Evolutionary conservation across 73 alveolate species (phyloP).

Genomic region (Paramecium biaurelia): DNA sequence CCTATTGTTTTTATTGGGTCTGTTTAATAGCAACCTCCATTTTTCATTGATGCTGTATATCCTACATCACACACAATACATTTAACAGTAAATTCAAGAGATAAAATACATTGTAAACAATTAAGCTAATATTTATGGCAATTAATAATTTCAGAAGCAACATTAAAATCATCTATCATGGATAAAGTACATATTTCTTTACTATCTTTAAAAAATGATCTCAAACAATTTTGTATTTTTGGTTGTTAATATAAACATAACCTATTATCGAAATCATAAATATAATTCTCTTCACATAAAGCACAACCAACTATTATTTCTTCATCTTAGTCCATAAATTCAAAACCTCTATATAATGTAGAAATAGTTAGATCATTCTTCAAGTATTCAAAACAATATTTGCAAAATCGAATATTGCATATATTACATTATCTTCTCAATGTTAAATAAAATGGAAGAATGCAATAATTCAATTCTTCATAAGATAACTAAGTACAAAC

Average conservation of each 20-base stretch:
- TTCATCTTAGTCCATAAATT: background rate
- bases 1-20: background rate
- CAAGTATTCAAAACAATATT: background rate
- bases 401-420: background rate
- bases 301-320: background rate
- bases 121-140: background rate
- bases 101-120: background rate
- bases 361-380: background rate
- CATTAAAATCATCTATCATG: background rate
- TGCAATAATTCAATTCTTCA: background rate
- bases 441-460: background rate
- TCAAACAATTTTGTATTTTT: background rate
- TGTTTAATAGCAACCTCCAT: background rate
- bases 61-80: background rate
- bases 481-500: background rate
- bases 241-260: background rate
- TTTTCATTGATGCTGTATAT: background rate
- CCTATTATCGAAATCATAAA: background rate
- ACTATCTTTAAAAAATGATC: background rate
- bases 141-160: background rate
- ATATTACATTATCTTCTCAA: background rate
- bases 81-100: background rate
- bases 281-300: background rate
- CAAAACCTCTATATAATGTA: background rate
- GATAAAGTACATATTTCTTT: background rate